Conservation (phyloP, 1,284 basidiomycete genomes). For the Ustilago loliicola region DNA sequence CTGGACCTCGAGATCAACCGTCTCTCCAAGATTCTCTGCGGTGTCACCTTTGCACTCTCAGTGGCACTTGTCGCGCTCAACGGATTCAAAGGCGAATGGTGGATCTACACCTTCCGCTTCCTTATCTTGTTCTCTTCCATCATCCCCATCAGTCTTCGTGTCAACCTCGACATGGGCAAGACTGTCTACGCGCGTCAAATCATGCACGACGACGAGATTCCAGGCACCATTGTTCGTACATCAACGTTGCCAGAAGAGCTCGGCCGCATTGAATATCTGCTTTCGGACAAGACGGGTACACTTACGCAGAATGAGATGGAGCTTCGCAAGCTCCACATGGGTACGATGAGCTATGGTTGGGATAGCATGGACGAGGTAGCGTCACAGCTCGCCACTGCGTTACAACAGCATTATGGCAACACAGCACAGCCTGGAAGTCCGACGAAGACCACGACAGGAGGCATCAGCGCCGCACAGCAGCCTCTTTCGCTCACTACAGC, state of each 20-base stretch:
- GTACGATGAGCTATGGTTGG: conserved; percentile 94
- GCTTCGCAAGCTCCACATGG: conserved; percentile 98
- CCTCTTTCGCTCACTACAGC: conserved; percentile 72
- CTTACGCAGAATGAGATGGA: conserved; percentile 99
- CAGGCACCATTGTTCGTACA: conserved; percentile 93
- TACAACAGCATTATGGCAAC: conserved; percentile 72
- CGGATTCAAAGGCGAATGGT: conserved; percentile 95
- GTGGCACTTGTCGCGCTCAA: conserved; percentile 93
- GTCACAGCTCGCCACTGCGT: conserved; percentile 84
- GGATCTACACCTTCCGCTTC: conserved; percentile 95
- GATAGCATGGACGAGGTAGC: conserved; percentile 99
- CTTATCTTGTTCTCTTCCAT: conserved; percentile 98
- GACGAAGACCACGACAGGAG: conserved; percentile 22
- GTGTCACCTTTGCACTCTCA: conserved; percentile 91
- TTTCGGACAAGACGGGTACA: conserved; percentile 98
- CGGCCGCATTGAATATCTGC: conserved; percentile 92
- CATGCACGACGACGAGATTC: conserved; percentile 91
- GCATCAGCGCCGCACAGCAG: conserved; percentile 15
- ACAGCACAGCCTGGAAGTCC: conserved; percentile 29
- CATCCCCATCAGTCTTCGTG: conserved; percentile 97
- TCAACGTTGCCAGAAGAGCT: conserved; percentile 97
- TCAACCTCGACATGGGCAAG: conserved; percentile 99
- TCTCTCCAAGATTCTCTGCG: conserved; percentile 95
- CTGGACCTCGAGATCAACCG: conserved; percentile 95
- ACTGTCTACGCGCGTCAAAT: conserved; percentile 97